These are phyloP conservation scores for Penicillium alfredii DNA, from an alignment of 495 filamentous ascomycete genomes.

Conservation along the genomic window DNA sequence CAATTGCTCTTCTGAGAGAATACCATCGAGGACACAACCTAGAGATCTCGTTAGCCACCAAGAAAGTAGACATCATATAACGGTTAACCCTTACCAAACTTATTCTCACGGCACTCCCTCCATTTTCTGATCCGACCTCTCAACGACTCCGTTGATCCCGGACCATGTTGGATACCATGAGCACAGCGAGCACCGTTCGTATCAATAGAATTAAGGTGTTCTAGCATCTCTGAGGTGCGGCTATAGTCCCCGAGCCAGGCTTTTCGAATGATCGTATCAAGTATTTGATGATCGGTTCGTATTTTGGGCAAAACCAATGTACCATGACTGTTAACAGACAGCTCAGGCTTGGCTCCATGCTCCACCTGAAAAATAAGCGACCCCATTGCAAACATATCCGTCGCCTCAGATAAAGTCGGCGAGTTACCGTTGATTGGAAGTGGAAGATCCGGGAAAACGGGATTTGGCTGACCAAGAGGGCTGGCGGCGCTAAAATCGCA, in stretches of 20 bases:
- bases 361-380: constrained; percentile 23
- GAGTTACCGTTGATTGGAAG: constrained; percentile 19
- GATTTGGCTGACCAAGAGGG: constrained; percentile 18
- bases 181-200: background rate
- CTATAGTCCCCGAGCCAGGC: constrained; percentile 23
- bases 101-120: constrained; percentile 13
- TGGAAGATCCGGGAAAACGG: constrained; percentile 13
- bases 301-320: constrained; percentile 16
- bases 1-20: constrained; percentile 18
- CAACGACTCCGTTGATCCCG: constrained; percentile 5
- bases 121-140: constrained; percentile 11
- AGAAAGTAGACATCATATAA: constrained; percentile 6
- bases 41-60: constrained; percentile 6
- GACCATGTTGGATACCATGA: background rate
- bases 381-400: constrained; percentile 21
- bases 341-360: constrained; percentile 14
- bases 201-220: constrained; percentile 9
- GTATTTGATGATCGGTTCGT: constrained; percentile 9
- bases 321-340: constrained; percentile 14
- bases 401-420: constrained; percentile 16
- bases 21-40: constrained; percentile 17
- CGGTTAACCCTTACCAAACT: constrained; percentile 13
- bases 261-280: constrained; percentile 16
- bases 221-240: constrained; percentile 18
- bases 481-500: constrained; percentile 22